Evolutionary conservation across 2,329 filamentous ascomycete species (phyloP), one percentile per base, ranked within the genome.

Genomic region (Colletotrichum camelliae): DNA sequence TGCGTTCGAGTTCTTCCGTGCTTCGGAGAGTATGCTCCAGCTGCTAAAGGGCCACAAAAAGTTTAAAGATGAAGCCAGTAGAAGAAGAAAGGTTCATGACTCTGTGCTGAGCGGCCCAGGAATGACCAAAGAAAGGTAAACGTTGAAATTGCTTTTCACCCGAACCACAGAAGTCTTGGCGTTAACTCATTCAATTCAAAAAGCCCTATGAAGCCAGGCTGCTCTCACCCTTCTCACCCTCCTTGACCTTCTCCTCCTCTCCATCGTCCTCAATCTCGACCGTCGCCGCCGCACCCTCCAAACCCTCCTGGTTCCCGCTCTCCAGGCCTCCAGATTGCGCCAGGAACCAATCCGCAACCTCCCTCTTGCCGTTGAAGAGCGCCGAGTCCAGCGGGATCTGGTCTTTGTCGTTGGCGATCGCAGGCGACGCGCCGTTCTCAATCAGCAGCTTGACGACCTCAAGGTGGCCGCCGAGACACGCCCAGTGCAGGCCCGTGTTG

Each of bases 401-500:
- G 33, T 97, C 96, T 64, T 94, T 94, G 81, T 93, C 91, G 82
- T 98, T 98, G 81, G 93, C 93, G 37, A 95, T 87, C 13, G 92
- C 92, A 6, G 96, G 93, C 74, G 95, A 93, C 2, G 96, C 96
- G 4, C 95, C 96, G 4, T 92, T 88, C 60, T 93, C 92, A 3
- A 98, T 88, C 15, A 99, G 89, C 1, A 92, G 86, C 86, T 96
- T 94, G 8, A 98, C 95, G 5, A 93, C 91, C 7, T 93, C 91
- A 4, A 98, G 87, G 81, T 98, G 96, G 2, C 96, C 96, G 70
- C 97, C 97, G 71, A 98, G 87, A 1, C 95, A 94, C 0, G 96
- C 96, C 96, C 96, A 98, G 86, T 99, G 97, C 74, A 99, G 88
- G 1, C 95, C 91, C 1, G 96, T 98, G 86, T 98, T 98, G 60